Base-by-base conservation (phyloP, 164 flowering plant species). In the Protea cynaroides region DNA sequence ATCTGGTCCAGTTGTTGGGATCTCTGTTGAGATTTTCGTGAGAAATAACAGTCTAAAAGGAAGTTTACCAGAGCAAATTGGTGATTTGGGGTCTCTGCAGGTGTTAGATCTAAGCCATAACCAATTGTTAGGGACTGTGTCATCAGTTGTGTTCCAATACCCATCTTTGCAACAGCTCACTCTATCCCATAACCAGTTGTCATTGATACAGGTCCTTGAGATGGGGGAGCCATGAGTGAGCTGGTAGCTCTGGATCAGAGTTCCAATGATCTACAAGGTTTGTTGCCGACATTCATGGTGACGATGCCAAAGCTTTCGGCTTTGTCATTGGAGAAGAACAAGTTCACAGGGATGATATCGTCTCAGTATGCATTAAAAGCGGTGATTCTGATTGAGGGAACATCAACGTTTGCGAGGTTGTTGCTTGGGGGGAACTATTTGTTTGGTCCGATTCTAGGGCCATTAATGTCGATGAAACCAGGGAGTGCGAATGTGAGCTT, bases 21-120 rank as follows among this genome's bases (percentile, higher is more conserved):
- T 76, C 84, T 0, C 40, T 94, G 66, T 86, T 36, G 77, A 89
- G 75, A 64, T 91, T 21, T 76, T 84, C 8, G 74, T 88, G 79
- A 72, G 97, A 64, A 86, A 86, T 83, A 94, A 94, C 67, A 37
- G 52, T 6, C 18, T 91, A 0, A 50, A 70, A 37, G 90, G 92
- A 13, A 61, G 50, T 29, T 59, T 87, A 53, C 89, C 94, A 1
- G 59, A 60, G 4, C 71, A 57, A 10, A 8, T 80, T 7, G 54
- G 36, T 1, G 25, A 57, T 18, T 44, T 81, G 56, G 52, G 17
- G 6, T 76, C 11, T 55, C 62, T 90, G 2, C 93, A 90, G 63
- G 99, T 94, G 1, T 22, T 94, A 49, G 97, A 94, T 72, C 79
- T 94, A 65, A 86, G 93, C 72, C 70, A 82, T 73, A 94, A 91